These are phyloP conservation scores for Aspergillus awamori DNA, from an alignment of 2,329 filamentous ascomycete genomes.

Conservation along the genomic window DNA sequence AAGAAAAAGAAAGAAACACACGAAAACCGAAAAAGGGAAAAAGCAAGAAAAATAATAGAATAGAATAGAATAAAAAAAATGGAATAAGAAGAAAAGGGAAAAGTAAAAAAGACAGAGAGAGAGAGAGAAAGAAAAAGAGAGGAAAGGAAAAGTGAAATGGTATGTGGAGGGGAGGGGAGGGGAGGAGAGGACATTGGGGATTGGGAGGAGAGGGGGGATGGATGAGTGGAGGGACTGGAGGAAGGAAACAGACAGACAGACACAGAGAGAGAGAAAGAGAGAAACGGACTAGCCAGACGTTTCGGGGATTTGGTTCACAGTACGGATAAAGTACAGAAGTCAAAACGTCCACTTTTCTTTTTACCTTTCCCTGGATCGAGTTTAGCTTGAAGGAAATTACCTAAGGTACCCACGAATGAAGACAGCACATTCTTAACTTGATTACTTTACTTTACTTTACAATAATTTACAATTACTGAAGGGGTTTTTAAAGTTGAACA, in stretches of 20 bases:
- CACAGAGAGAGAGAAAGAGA: conserved; percentile 7
- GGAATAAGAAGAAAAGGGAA: background rate
- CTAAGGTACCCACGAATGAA: conserved; percentile 17
- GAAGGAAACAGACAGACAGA: conserved; percentile 10
- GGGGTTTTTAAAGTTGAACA: too few species aligned
- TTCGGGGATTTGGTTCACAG: conserved; percentile 6
- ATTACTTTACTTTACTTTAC: too few species aligned
- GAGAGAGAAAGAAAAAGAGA: conserved; percentile 4
- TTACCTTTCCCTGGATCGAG: conserved; percentile 11
- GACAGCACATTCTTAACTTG: background rate
- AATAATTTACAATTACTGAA: too few species aligned
- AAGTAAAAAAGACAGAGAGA: background rate
- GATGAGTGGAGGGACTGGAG: background rate
- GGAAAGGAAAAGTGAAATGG: background rate
- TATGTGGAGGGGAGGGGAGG: background rate
- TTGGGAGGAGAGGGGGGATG: background rate
- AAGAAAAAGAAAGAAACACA: background rate
- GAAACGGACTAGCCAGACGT: background rate
- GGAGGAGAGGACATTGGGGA: background rate
- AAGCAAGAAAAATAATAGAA: background rate
- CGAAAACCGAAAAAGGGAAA: background rate
- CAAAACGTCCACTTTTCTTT: too few species aligned
- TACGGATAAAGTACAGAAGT: too few species aligned
- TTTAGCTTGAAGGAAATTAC: conserved; percentile 14
- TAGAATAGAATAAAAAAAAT: background rate